A percentile compares a stretch with the other conserved stretches of the same genome.
Evolutionary conservation across 129 eudicot genomes (phyloP).

Genomic region (Solidago caesia): DNA sequence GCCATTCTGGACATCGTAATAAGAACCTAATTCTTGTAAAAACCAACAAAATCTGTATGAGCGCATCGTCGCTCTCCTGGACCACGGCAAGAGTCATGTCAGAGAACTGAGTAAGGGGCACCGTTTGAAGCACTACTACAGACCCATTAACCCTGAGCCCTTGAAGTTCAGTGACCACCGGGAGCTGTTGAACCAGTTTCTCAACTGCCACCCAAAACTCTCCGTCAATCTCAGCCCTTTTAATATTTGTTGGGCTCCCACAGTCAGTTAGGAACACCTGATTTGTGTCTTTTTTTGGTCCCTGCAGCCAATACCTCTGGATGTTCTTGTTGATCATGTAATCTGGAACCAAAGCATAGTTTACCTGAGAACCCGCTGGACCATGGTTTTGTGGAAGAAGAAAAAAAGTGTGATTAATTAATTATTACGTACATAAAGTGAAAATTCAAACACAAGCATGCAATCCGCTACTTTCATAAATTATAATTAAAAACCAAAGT

Average conservation of each 20-base stretch:
- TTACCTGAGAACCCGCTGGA: slow-evolving; percentile 5
- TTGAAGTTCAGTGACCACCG: slow-evolving; percentile 5
- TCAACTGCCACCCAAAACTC: slow-evolving; percentile 34
- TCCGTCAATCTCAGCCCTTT: slow-evolving; percentile 23
- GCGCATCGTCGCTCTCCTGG: slow-evolving; percentile 21
- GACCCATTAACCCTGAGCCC: slow-evolving; percentile 33
- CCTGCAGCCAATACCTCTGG: slow-evolving; percentile 33
- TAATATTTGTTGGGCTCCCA: slow-evolving; percentile 32
- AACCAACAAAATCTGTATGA: slow-evolving; percentile 14
- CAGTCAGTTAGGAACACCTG: slow-evolving; percentile 18
- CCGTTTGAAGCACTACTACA: slow-evolving; percentile 23
- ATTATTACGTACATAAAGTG: neutral
- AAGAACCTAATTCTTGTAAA: neutral
- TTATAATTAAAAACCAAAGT: neutral
- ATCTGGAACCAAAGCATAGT: slow-evolving; percentile 36
- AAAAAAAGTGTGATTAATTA: neutral
- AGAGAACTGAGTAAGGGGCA: slow-evolving; percentile 18
- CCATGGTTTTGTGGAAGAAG: neutral
- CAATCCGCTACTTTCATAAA: neutral
- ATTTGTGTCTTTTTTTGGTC: slow-evolving; percentile 23
- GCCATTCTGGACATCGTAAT: too few species aligned
- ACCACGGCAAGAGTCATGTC: slow-evolving; percentile 20
- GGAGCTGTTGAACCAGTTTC: neutral
- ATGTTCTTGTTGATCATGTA: slow-evolving; percentile 8
- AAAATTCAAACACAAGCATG: slow-evolving; percentile 14